Conservation (phyloP, 2,329 filamentous ascomycete species). For the Diaporthe destruens region DNA sequence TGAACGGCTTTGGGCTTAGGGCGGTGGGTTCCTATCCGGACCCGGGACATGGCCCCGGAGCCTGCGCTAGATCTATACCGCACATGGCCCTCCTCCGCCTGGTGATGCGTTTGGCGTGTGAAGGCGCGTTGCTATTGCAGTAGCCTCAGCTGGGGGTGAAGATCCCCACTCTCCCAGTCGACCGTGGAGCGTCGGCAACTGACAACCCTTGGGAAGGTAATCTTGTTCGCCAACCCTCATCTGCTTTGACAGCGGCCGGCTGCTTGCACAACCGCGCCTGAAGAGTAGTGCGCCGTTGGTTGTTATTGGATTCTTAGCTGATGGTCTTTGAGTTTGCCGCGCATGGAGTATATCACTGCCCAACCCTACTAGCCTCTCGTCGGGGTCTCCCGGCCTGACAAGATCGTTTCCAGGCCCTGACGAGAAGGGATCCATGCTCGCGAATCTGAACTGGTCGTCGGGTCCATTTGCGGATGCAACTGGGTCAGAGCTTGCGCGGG, state of each 20-base stretch:
- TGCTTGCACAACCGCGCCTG: not conserved
- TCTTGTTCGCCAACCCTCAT: constrained; percentile 5
- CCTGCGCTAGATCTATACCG: constrained; percentile 25
- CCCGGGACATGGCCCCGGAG: constrained; percentile 25
- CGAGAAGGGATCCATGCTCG: constrained; percentile 27
- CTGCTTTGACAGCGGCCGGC: constrained; percentile 16
- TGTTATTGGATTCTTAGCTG: constrained; percentile 2
- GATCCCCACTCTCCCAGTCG: constrained; percentile 25
- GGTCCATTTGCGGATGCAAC: constrained; percentile 17
- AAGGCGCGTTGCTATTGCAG: constrained; percentile 20
- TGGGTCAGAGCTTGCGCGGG: constrained; percentile 18
- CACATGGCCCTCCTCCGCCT: constrained; percentile 13
- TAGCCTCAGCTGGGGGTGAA: constrained; percentile 14
- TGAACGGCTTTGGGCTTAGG: constrained; percentile 22
- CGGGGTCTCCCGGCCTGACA: constrained; percentile 24
- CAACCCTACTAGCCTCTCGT: not conserved
- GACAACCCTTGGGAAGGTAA: constrained; percentile 3
- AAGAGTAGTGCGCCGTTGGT: constrained; percentile 9
- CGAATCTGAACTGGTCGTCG: constrained; percentile 12
- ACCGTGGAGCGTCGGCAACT: constrained; percentile 25
- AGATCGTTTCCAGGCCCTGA: not conserved
- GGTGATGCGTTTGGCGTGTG: constrained; percentile 26
- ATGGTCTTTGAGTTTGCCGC: not conserved
- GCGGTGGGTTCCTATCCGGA: constrained; percentile 19
- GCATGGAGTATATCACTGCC: constrained; percentile 7